These are phyloP conservation scores for Volvox africanus DNA, from an alignment of 139 green algal genomes.

Conservation along the genomic window DNA sequence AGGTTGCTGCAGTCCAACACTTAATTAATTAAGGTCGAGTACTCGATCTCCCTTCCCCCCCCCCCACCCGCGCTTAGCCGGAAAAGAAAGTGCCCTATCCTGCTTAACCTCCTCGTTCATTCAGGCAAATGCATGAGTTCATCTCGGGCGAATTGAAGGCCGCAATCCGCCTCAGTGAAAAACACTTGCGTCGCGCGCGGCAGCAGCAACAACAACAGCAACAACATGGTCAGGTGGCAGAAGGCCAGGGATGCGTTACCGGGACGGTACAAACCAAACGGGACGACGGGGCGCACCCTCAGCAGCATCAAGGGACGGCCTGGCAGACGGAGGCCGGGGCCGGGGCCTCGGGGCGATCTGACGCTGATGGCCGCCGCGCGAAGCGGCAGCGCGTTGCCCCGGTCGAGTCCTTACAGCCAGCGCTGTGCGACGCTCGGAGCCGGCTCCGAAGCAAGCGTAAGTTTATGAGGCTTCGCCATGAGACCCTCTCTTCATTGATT, in stretches of 20 bases:
- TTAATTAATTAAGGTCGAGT: no score
- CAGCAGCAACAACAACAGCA: background rate
- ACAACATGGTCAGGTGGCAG: no score
- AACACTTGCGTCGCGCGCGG: background rate
- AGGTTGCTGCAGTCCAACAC: no score
- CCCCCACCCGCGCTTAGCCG: no score
- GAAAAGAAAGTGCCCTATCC: no score
- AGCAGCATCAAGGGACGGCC: background rate
- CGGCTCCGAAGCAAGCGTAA: conserved; percentile 24
- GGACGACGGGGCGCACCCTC: background rate
- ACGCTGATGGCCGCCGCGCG: background rate
- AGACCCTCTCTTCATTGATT: no score
- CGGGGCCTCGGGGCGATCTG: background rate
- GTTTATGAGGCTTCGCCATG: background rate
- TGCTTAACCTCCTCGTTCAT: no score
- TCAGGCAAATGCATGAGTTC: conserved; percentile 29
- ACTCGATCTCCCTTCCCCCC: no score
- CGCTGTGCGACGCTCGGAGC: background rate
- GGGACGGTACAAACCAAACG: no score
- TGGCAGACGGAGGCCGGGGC: background rate
- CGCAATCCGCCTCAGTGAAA: background rate
- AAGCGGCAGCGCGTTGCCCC: conserved; percentile 7
- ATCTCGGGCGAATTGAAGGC: conserved; percentile 2
- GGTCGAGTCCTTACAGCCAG: background rate
- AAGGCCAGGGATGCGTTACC: no score